Base-by-base conservation (phyloP, 1,284 basidiomycete genomes). In the Ustilago shanxiensis region DNA sequence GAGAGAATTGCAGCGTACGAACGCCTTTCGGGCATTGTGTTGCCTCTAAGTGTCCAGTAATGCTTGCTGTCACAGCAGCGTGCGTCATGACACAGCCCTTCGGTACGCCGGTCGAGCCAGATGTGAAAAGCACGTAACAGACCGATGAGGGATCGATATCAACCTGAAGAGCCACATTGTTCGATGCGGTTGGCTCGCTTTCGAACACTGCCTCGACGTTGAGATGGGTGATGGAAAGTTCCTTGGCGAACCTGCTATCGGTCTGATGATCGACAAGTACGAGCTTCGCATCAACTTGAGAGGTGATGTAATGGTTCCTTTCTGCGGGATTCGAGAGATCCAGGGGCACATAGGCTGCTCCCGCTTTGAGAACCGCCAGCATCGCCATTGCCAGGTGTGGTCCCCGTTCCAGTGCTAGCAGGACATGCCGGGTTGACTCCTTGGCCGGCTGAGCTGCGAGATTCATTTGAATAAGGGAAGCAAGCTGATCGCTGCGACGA, bases 31-130 rank as follows among this genome's bases (percentile, higher is more conserved):
- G 37, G 37, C 37, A 39, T 39, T 39, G 37, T 18, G 37, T 39
- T 14, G 37, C 37, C 3, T 6, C 11, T 14, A 39, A 39, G 16
- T 39, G 37, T 1, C 37, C 37, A 39, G 1, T 10, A 39, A 39
- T 14, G 37, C 37, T 39, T 10, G 37, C 37, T 13, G 37, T 39
- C 37, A 39, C 37, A 39, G 37, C 37, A 39, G 37, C 37, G 37
- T 39, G 37, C 37, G 37, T 39, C 37, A 39, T 39, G 37, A 39
- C 37, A 39, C 37, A 39, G 37, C 37, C 37, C 37, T 39, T 39
- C 37, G 37, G 37, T 14, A 39, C 37, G 6, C 37, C 37, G 37
- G 37, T 39, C 37, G 37, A 39, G 37, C 37, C 37, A 39, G 37
- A 39, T 16, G 37, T 39, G 37, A 39, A 39, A 39, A 39, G 37